A percentile compares a stretch with the other conserved stretches of the same genome.
phyloP scores from a whole-genome alignment of 352 stramenopile genomes.

The Phytophthora pseudosyringae region DNA sequence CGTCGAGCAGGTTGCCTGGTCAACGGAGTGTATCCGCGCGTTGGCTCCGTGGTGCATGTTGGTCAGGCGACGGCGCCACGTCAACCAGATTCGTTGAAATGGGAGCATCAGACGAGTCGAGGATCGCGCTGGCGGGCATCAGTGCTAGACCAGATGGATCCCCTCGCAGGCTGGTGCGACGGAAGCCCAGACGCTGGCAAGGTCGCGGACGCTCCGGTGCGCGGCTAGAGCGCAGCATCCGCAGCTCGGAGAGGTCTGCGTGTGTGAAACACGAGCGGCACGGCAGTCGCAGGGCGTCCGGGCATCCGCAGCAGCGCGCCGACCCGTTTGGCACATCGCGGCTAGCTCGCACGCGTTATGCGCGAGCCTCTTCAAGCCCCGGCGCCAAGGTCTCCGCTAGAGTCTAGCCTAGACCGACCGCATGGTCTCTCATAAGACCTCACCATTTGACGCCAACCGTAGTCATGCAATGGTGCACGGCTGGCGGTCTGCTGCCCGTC shows the following conservation, averaged over 20 bases:
- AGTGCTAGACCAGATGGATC: conserved; percentile 34
- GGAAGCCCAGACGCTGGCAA: conserved; percentile 5
- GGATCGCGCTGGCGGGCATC: conserved; percentile 20
- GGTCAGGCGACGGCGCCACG: conserved; percentile 14
- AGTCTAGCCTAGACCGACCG: background rate
- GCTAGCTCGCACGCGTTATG: conserved; percentile 5
- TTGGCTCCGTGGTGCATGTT: conserved; percentile 16
- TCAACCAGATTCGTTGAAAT: conserved; percentile 25
- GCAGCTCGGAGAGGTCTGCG: conserved; percentile 9
- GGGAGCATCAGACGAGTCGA: conserved; percentile 20
- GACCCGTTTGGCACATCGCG: conserved; percentile 18
- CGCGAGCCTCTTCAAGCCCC: background rate
- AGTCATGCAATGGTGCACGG: conserved; percentile 18
- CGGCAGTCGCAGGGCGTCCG: background rate
- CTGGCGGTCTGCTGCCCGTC: conserved; percentile 12
- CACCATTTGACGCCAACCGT: conserved; percentile 20
- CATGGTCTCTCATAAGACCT: conserved; percentile 15
- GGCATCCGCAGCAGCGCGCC: background rate
- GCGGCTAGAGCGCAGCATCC: conserved; percentile 10
- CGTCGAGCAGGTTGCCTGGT: background rate
- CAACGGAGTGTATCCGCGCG: conserved; percentile 16
- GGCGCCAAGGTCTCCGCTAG: conserved; percentile 12
- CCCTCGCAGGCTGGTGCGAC: conserved; percentile 7
- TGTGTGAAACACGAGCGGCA: conserved; percentile 10
- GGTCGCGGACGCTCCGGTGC: conserved; percentile 5